phyloP scores from a whole-genome alignment of 2,329 filamentous ascomycete genomes.

The Pseudogymnoascus sp. region DNA sequence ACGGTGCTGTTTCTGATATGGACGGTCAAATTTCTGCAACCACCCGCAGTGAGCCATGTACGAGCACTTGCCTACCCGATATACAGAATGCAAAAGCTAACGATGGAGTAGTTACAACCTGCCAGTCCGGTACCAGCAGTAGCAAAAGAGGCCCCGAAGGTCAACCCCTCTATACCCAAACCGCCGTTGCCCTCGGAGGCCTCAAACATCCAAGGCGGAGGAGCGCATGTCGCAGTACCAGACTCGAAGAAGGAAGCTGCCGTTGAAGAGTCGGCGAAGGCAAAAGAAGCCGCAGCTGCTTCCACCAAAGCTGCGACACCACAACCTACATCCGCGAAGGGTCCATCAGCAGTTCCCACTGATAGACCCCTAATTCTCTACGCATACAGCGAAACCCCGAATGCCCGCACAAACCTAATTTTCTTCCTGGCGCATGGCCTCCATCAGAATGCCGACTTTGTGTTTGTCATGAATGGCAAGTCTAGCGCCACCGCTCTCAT shows the following conservation, averaged over 20 bases:
- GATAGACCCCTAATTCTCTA: slow-evolving; percentile 25
- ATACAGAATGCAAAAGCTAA: neutral
- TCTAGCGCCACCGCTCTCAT: slow-evolving; percentile 18
- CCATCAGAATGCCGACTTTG: slow-evolving; percentile 25
- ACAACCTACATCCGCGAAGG: neutral
- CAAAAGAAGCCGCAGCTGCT: neutral
- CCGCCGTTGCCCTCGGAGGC: neutral
- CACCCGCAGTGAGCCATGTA: slow-evolving; percentile 1
- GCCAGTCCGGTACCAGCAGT: neutral
- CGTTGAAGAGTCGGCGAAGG: neutral
- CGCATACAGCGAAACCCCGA: slow-evolving; percentile 24
- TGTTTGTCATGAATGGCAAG: slow-evolving; percentile 27
- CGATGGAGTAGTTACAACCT: neutral
- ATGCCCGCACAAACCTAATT: slow-evolving; percentile 22
- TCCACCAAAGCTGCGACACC: neutral
- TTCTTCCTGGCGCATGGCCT: slow-evolving; percentile 27
- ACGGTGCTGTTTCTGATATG: slow-evolving; percentile 11
- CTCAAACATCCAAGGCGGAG: neutral
- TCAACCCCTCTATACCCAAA: neutral
- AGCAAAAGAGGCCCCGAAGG: neutral
- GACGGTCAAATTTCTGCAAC: slow-evolving; percentile 10
- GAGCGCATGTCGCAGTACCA: neutral
- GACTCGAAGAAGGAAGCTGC: neutral
- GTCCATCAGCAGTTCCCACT: neutral
- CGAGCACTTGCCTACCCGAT: neutral